Evolutionary conservation across 1,139 yeast species (phyloP), one percentile per base, ranked within the genome.

Genomic region (Fermentozyma sake): DNA sequence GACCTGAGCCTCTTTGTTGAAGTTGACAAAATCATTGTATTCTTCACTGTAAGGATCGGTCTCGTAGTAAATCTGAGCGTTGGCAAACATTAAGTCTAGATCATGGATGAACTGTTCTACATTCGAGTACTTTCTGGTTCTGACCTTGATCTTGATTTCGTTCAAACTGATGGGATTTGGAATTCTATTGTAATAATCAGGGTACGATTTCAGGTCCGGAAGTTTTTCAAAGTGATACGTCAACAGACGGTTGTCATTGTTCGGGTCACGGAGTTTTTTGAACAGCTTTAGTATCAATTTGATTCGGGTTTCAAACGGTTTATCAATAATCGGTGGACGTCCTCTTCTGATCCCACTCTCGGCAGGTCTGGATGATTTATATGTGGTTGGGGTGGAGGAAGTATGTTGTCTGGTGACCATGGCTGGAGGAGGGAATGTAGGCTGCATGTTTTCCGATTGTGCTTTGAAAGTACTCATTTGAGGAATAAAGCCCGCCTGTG

Each of bases 241-340:
- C 28, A 82, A 55, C 27, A 64, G 50, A 23, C 74, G 63, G 28
- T 64, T 68, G 10, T 69, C 68, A 26, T 64, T 66, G 31, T 59
- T 54, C 5, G 70, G 67, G 41, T 74, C 78, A 30, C 76, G 72
- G 34, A 82, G 78, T 48, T 83, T 83, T 45, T 86, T 83, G 46
- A 91, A 68, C 27, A 77, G 79, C 49, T 94, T 79, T 64, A 89
- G 62, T 23, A 91, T 79, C 38, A 85, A 78, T 54, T 89, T 89
- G 51, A 89, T 87, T 38, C 96, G 70, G 44, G 86, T 87, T 56
- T 91, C 96, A 55, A 82, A 89, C 4, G 96, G 96, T 45, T 83
- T 79, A 54, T 89, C 97, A 32, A 89, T 93, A 30, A 89, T 84
- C 1, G 97, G 97, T 6, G 97, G 97, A 48, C 96, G 75, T 22